Evolutionary conservation across 305 asterid genomes (phyloP), one percentile per base, ranked within the genome.

Genomic region (Lippia alba): DNA sequence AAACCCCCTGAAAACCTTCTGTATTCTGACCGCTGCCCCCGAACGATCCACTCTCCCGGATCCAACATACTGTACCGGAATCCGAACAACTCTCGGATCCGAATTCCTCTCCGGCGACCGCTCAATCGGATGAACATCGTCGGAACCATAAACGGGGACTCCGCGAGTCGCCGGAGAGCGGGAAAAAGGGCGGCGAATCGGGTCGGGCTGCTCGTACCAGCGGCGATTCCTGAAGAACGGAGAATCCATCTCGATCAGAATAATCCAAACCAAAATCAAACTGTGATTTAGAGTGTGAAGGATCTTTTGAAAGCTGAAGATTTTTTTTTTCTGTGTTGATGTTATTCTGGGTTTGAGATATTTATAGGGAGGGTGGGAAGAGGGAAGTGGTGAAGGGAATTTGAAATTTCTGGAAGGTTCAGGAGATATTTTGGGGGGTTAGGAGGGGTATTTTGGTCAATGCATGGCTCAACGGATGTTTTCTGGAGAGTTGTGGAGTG

Each of bases 1-100:
- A 83, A 75, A 86, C 0, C 96, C 97, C 80, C 92, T 79, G 76
- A 91, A 81, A 14, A 76, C 89, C 82, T 82, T 93, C 86, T 93
- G 98, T 9, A 93, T 84, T 74, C 57, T 86, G 80, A 78, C 39
- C 3, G 92, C 98, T 0, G 90, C 78, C 9, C 41, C 82, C 30
- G 71, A 14, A 0, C 83, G 82, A 62, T 72, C 81, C 6, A 70
- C 60, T 50, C 73, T 34, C 6, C 56, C 77, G n/a, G 88, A 76
- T 1, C 85, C 79, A 11, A 81, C 72, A 14, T 75, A 87, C 0
- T 69, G 95, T 17, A 90, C 91, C 54, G 95, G 95, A 14, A 90
- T 83, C 77, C 56, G 83, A 39, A 86, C 83, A 7, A 86, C 84
- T 75, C 70, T 87, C 11, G 83, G 40, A 0, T 56, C 30, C 4